Evolutionary conservation across 768 basidiomycete species (phyloP), one percentile per base, ranked within the genome.

Genomic region (Sporobolomyces phaffii): DNA sequence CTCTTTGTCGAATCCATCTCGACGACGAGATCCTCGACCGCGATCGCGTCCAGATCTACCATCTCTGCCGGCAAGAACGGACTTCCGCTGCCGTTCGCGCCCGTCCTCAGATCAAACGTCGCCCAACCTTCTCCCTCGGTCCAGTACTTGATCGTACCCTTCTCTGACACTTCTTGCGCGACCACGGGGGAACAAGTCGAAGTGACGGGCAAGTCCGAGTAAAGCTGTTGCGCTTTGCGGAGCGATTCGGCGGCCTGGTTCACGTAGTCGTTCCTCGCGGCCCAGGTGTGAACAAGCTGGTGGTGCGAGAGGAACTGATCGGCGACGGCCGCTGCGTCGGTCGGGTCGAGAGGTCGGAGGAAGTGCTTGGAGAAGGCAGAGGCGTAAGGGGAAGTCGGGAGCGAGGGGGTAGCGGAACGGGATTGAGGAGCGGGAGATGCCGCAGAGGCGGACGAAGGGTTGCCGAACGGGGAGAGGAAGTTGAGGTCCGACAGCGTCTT

Each of bases 61-160:
- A 62, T 44, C 45, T 72, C 70, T 5, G 62, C 62, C 0, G 70
- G 70, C 11, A 72, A 44, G 65, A 72, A 72, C n/a, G 56, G 59
- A 49, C 50, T 64, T 3, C 38, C 52, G 17, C 33, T 45, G n/a
- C 7, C 38, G 47, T 3, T 29, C 11, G 26, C 29, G 29, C 59
- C 52, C 33, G 29, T 41, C 22, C 26, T 52, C 5, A 64, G 11
- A 18, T 61, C 54, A 18, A 72, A 47, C 26, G 45, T 40, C n/a
- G 14, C 34, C 59, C 59, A 72, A 0, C 70, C 70, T 22, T 49
- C 50, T 15, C 50, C 8, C 49, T 72, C 65, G 40, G 44, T 51
- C 70, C 70, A 72, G 26, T 68, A 24, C 24, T 56, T 53, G 36
- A 72, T 51, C 56, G 54, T 41, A 4, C 70, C 70, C 29, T 34